These are phyloP conservation scores for Trypanosoma brucei DNA, from an alignment of 208 protist genomes.

Conservation along the genomic window DNA sequence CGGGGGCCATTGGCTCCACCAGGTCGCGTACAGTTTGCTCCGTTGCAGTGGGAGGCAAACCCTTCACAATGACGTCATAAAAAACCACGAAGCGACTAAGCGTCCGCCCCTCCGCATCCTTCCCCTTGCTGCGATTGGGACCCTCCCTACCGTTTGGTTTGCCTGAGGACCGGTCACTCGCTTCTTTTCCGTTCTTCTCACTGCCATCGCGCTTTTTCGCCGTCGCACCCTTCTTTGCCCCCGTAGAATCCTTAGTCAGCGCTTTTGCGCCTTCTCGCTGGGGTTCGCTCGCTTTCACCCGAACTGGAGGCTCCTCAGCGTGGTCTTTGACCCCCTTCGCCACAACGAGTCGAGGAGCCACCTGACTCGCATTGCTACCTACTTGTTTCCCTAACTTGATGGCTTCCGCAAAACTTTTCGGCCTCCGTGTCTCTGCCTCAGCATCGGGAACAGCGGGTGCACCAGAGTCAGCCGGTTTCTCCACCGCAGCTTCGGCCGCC, in stretches of 20 bases:
- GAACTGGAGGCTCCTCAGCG: background rate
- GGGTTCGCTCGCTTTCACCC: background rate
- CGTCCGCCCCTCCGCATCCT: conserved; percentile 20
- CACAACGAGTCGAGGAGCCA: conserved; percentile 7
- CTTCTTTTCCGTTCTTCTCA: conserved; percentile 11
- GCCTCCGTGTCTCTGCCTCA: conserved; percentile 24
- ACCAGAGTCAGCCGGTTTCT: conserved; percentile 5
- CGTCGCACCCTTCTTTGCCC: conserved; percentile 13
- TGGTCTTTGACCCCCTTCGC: conserved; percentile 16
- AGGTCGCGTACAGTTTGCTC: conserved; percentile 56
- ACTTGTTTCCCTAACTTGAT: conserved; percentile 27
- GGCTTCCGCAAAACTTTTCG: conserved; percentile 47
- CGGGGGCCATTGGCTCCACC: conserved; percentile 33
- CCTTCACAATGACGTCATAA: conserved; percentile 80
- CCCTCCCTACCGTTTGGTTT: conserved; percentile 5
- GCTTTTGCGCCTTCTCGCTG: background rate
- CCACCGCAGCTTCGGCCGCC: background rate
- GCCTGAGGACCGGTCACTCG: background rate
- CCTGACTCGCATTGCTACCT: background rate
- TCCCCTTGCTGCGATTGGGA: conserved; percentile 7
- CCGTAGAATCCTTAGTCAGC: background rate
- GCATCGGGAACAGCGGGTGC: conserved; percentile 3
- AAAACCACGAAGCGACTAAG: conserved; percentile 40
- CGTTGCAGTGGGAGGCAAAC: conserved; percentile 38
- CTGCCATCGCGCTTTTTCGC: conserved; percentile 1